A percentile compares a stretch with the other conserved stretches of the same genome.
Conservation (phyloP, 164 flowering plant species). For the Magnolia changhungtana region DNA sequence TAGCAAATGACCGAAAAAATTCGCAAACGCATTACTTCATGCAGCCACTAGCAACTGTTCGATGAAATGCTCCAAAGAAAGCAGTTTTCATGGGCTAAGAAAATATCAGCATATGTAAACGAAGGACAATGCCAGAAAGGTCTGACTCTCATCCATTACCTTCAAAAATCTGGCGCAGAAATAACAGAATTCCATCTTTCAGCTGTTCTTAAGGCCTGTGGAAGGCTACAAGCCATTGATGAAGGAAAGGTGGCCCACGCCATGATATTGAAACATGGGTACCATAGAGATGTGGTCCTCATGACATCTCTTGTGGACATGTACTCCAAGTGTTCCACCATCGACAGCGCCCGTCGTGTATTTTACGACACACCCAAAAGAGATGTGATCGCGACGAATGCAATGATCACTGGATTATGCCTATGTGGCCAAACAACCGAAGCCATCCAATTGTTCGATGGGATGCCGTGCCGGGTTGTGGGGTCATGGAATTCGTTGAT, state of each 20-base stretch:
- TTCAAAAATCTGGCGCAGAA: slow-evolving; percentile 16
- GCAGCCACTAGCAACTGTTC: slow-evolving; percentile 1
- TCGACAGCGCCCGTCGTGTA: slow-evolving; percentile 26
- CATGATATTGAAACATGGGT: slow-evolving; percentile 28
- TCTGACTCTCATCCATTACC: slow-evolving; percentile 22
- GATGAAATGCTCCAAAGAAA: slow-evolving; percentile 16
- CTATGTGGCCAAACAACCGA: slow-evolving; percentile 19
- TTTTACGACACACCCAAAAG: slow-evolving; percentile 37
- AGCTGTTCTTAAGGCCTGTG: slow-evolving; percentile 28
- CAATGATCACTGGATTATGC: slow-evolving; percentile 36
- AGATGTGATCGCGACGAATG: slow-evolving; percentile 33
- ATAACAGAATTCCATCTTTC: slow-evolving; percentile 26
- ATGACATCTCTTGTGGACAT: slow-evolving; percentile 40
- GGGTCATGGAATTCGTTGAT: slow-evolving; percentile 48
- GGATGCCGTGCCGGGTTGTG: slow-evolving; percentile 27
- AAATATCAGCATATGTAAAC: slow-evolving; percentile 12
- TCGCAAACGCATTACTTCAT: too few relatives aligned
- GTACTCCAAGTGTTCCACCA: slow-evolving; percentile 29
- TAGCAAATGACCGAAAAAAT: too few relatives aligned
- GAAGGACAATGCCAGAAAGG: slow-evolving; percentile 23
- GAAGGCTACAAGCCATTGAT: slow-evolving; percentile 19
- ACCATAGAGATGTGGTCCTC: slow-evolving; percentile 18
- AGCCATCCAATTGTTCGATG: slow-evolving; percentile 30
- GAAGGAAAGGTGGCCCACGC: slow-evolving; percentile 40
- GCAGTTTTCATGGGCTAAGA: slow-evolving; percentile 15